Percentiles rank a stretch among this genome's conserved stretches.
These are phyloP conservation scores for Solanum hybrid DNA, from an alignment of 305 asterid genomes.

Conservation along the genomic window DNA sequence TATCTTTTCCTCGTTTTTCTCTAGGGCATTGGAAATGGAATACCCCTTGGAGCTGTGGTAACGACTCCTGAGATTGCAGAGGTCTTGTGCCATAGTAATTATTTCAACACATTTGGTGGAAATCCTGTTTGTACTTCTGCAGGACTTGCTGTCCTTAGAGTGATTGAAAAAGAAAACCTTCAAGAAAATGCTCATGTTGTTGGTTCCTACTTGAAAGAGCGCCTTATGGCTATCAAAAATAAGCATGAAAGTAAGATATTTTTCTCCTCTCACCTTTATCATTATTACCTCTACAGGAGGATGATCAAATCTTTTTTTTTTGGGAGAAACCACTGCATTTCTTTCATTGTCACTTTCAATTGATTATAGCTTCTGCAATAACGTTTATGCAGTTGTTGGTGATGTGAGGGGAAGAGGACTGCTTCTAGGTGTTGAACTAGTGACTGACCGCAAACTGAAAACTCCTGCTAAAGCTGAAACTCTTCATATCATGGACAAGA, in stretches of 20 bases:
- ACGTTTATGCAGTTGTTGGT: conserved; percentile 45
- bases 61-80: conserved; percentile 65
- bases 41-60: conserved; percentile 74
- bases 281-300: neutral
- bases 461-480: conserved; percentile 70
- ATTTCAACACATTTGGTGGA: conserved; percentile 82
- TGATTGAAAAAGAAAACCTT: conserved; percentile 59
- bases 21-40: conserved; percentile 86
- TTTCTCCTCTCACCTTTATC: neutral
- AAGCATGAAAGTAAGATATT: conserved; percentile 47
- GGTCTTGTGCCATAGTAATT: conserved; percentile 42
- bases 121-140: conserved; percentile 79
- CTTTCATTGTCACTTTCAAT: neutral
- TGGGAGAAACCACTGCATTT: neutral
- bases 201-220: conserved; percentile 59
- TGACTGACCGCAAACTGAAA: conserved; percentile 50
- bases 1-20: neutral
- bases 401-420: conserved; percentile 76
- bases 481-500: conserved; percentile 53
- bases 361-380: neutral
- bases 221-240: conserved; percentile 41
- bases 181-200: conserved; percentile 55
- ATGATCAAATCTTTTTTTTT: neutral
- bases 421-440: conserved; percentile 85
- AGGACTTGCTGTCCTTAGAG: conserved; percentile 67